Base-by-base conservation (phyloP, 768 basidiomycete species). In the Omphalotus guepiniiformis region DNA sequence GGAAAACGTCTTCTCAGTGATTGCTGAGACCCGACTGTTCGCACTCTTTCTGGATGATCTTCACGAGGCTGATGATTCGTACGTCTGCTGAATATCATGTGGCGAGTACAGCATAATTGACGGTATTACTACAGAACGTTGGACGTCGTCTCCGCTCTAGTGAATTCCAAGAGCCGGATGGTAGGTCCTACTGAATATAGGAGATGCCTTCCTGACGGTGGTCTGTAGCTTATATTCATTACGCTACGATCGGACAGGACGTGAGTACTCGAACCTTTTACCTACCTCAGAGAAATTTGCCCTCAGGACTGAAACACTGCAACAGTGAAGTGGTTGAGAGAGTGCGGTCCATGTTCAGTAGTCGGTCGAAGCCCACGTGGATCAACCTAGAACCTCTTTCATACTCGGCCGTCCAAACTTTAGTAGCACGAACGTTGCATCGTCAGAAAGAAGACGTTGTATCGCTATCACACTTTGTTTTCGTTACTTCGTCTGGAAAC, bases 61-160 rank as follows among this genome's bases (percentile, higher is more conserved):
- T 13, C 86, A 88, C 50, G 84, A 85, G 55, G 85, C 86, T 7
- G 81, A 86, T 58, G 78, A 81, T 50, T 83, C 82, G 78, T 86
- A 46, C 42, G 62, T 58, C 3, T n/a, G 16, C 25, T 59, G 30
- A 55, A 54, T 51, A 37, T 23, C 46, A 21, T 36, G 30, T 26
- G 28, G 1, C 11, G 38, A n/a, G 12, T 11, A 6, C 8, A 2
- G 2, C 22, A 15, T 18, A 29, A 16, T 44, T 6, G 32, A 8
- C 5, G 4, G n/a, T 39, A 26, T 28, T 25, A 42, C 29, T 39
- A n/a, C 42, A 85, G 83, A 27, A 80, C 84, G 3, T 57, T 88
- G 46, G 82, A 84, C 56, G 71, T 88, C 28, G 71, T 88, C 19
- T 75, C 74, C 3, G 78, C 84, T 1, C 63, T 88, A 34, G 65